Conservation (phyloP, 768 basidiomycete species). For the Coprinopsis strossmayeri region DNA sequence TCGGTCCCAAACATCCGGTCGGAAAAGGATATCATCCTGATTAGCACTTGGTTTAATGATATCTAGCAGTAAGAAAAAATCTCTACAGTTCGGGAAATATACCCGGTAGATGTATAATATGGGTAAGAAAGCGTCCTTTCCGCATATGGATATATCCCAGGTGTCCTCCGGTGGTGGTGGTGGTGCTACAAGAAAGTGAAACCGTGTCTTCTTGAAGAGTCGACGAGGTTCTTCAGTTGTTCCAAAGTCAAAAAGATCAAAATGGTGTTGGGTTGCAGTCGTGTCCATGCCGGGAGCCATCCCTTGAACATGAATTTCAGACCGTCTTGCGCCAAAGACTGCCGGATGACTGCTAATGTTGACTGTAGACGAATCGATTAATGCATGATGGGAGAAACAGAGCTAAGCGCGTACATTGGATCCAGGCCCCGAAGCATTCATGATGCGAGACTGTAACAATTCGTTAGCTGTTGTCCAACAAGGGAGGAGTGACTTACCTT, state of each 20-base stretch:
- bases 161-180: background rate
- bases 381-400: background rate
- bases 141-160: no score
- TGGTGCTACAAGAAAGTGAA: slow-evolving; percentile 21
- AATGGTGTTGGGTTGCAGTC: slow-evolving; percentile 84
- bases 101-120: no score
- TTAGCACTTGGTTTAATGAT: no score
- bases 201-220: slow-evolving; percentile 45
- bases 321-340: slow-evolving; percentile 67
- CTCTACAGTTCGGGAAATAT: no score
- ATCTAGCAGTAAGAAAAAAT: no score
- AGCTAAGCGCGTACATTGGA: slow-evolving; percentile 46
- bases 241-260: slow-evolving; percentile 83
- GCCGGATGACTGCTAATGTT: slow-evolving; percentile 61
- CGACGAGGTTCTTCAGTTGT: slow-evolving; percentile 69
- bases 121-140: no score
- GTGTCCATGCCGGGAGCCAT: slow-evolving; percentile 83
- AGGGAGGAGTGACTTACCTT: slow-evolving; percentile 38
- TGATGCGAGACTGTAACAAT: slow-evolving; percentile 60
- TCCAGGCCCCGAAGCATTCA: slow-evolving; percentile 83
- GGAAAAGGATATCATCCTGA: background rate
- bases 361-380: slow-evolving; percentile 33
- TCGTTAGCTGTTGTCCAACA: background rate
- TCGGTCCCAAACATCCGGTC: background rate
- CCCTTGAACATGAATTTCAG: slow-evolving; percentile 92